These are phyloP conservation scores for Lachnellula occidentalis DNA, from an alignment of 2,329 filamentous ascomycete genomes.

Conservation along the genomic window DNA sequence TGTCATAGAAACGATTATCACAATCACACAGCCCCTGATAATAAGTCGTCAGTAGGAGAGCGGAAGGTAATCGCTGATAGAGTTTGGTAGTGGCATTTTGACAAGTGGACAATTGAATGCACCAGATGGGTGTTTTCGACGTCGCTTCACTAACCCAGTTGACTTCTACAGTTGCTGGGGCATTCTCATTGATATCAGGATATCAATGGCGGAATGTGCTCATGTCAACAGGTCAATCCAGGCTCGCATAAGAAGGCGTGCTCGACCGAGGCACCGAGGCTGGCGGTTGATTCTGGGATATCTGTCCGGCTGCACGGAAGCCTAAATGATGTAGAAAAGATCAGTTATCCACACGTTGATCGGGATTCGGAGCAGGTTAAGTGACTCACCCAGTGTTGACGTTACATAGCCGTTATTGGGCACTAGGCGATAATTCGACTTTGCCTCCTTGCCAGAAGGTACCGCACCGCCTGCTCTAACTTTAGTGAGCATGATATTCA, in stretches of 20 bases:
- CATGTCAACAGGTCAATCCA: background rate
- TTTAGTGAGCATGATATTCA: conserved; percentile 19
- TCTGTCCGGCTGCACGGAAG: background rate
- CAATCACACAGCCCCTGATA: conserved; percentile 20
- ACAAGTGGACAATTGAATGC: too few relatives aligned
- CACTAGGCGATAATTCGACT: background rate
- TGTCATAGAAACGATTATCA: conserved; percentile 15
- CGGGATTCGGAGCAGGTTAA: background rate
- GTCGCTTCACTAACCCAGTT: too few relatives aligned
- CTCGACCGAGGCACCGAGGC: background rate
- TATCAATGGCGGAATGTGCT: background rate
- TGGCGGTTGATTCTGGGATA: background rate
- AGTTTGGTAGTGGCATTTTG: background rate
- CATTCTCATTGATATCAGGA: background rate
- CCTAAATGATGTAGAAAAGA: background rate
- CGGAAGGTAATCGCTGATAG: background rate
- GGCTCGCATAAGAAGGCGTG: background rate
- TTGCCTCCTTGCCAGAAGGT: background rate
- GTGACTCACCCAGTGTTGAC: background rate
- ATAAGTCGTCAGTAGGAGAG: background rate
- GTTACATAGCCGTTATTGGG: background rate
- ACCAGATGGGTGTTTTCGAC: too few relatives aligned
- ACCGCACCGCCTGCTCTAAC: conserved; percentile 1
- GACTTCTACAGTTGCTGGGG: conserved; percentile 4
- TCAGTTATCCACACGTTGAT: background rate